Percentiles rank a stretch among this genome's conserved stretches.
Evolutionary conservation across 768 basidiomycete genomes (phyloP).

Genomic region (Leccinum ochraceum): DNA sequence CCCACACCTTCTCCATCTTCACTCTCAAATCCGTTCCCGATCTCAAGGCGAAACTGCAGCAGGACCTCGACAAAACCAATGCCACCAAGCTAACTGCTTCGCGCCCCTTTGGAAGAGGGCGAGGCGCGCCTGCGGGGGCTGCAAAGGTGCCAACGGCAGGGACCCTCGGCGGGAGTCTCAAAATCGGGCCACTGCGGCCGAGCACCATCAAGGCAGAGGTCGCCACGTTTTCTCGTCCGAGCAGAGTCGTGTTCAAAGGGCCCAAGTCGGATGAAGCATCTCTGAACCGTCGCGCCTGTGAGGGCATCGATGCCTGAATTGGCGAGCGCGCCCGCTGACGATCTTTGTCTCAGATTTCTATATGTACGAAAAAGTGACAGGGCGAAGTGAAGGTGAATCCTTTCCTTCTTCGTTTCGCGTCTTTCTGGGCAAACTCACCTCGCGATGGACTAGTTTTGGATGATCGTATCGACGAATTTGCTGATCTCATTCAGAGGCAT

Average conservation of each 20-base stretch:
- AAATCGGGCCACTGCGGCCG: constrained; percentile 9
- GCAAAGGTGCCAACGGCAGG: not conserved
- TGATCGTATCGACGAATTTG: constrained; percentile 84
- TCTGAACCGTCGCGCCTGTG: constrained; percentile 56
- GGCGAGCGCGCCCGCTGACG: constrained; percentile 1
- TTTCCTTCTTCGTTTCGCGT: constrained; percentile 3
- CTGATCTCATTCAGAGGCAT: constrained; percentile 65
- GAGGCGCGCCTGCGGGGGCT: constrained; percentile 7
- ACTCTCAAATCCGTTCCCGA: constrained; percentile 48
- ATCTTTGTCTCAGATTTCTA: constrained; percentile 63
- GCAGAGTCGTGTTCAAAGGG: constrained; percentile 32
- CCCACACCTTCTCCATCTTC: constrained; percentile 45
- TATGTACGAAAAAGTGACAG: constrained; percentile 90
- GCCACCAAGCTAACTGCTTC: constrained; percentile 36
- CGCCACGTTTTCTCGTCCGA: constrained; percentile 25
- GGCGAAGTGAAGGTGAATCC: constrained; percentile 72
- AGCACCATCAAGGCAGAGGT: constrained; percentile 21
- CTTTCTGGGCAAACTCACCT: not conserved
- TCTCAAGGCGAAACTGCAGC: constrained; percentile 44
- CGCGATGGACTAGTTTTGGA: constrained; percentile 62
- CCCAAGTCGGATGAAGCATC: constrained; percentile 31
- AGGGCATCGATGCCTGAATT: constrained; percentile 25
- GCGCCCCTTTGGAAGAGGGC: constrained; percentile 19
- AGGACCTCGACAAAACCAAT: constrained; percentile 32
- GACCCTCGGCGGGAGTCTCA: constrained; percentile 20